Conservation (phyloP, 805 yeast species). For the Maudiozyma barnettii region DNA sequence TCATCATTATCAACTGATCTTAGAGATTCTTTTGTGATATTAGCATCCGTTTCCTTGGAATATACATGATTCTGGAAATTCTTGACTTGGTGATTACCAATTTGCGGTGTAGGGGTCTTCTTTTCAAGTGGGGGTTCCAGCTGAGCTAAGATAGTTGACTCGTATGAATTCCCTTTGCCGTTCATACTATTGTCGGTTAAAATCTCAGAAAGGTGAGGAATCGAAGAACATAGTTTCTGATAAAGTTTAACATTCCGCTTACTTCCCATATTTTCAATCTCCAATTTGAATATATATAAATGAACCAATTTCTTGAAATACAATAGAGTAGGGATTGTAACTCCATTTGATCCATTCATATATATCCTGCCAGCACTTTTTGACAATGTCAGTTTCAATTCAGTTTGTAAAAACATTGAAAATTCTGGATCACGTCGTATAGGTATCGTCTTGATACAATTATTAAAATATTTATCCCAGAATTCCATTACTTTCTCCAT, state of each 20-base stretch:
- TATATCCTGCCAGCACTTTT: not conserved
- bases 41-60: no score
- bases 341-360: not conserved
- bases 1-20: no score
- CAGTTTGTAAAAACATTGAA: not conserved
- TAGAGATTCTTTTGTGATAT: no score
- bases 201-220: slow-evolving; percentile 8
- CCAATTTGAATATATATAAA: slow-evolving; percentile 11
- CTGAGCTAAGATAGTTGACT: slow-evolving; percentile 5
- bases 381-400: not conserved
- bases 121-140: slow-evolving; percentile 1
- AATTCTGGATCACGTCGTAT: not conserved
- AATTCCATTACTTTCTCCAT: not conserved
- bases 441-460: not conserved
- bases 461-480: slow-evolving; percentile 2
- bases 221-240: slow-evolving; percentile 8
- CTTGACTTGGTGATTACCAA: no score
- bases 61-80: not conserved
- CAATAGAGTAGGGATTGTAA: not conserved
- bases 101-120: no score
- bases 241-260: slow-evolving; percentile 9
- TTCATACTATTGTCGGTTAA: not conserved
- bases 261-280: slow-evolving; percentile 8
- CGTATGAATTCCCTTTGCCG: slow-evolving; percentile 4
- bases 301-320: slow-evolving; percentile 2